These are phyloP conservation scores for Mucor circinelloides DNA, from an alignment of 371 early-diverging fungal genomes.

Conservation along the genomic window DNA sequence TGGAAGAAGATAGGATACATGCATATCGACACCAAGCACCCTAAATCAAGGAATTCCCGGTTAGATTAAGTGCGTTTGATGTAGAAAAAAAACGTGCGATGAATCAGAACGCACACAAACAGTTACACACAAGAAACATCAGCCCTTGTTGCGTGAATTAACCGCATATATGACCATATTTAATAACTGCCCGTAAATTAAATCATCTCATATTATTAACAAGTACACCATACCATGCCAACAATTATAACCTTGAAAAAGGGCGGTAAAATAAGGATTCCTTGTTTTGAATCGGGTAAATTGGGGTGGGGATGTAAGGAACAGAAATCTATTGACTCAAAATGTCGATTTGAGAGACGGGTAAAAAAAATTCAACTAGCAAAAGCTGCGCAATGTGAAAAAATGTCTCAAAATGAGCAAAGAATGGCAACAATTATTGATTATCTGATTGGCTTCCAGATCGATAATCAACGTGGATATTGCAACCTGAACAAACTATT, in stretches of 20 bases:
- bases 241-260: no score
- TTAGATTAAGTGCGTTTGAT: neutral
- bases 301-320: neutral
- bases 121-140: neutral
- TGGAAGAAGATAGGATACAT: neutral
- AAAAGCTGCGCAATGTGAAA: neutral
- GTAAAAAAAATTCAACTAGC: neutral
- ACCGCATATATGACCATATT: neutral
- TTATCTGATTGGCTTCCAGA: neutral
- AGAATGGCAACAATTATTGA: neutral
- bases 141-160: neutral
- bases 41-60: neutral
- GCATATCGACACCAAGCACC: neutral
- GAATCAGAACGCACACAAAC: neutral
- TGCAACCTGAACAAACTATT: slow-evolving; percentile 3
- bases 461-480: slow-evolving; percentile 11
- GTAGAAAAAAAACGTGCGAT: neutral
- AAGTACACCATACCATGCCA: neutral
- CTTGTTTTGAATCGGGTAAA: slow-evolving; percentile 3
- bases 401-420: slow-evolving; percentile 1
- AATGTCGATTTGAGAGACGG: neutral
- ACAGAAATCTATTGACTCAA: slow-evolving; percentile 1
- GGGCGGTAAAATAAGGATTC: neutral
- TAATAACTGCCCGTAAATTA: neutral
- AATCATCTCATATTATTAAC: neutral